Conservation (phyloP, 179 eudicot genomes). For the Carnegiea gigantea region DNA sequence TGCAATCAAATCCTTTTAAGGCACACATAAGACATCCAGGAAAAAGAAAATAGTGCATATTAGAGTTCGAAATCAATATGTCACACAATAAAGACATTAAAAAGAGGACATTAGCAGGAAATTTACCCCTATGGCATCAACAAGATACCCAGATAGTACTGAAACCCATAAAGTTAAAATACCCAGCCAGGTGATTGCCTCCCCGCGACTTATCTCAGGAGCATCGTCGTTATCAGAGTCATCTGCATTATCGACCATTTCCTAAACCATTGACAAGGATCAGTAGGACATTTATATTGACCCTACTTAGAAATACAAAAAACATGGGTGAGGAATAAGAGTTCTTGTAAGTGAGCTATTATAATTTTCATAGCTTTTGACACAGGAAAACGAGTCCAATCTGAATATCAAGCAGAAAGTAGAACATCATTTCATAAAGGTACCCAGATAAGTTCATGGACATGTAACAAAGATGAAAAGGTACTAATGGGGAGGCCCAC, state of each 20-base stretch:
- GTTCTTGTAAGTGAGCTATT: not conserved
- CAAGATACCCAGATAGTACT: conserved; percentile 84
- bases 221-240: conserved; percentile 58
- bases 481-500: not conserved
- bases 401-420: not conserved
- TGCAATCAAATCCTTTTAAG: not conserved
- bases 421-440: not conserved
- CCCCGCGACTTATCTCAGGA: conserved; percentile 76
- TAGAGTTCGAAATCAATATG: not conserved
- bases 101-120: conserved; percentile 2
- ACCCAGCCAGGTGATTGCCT: conserved; percentile 80
- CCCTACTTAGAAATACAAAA: not conserved
- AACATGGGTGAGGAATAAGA: not conserved
- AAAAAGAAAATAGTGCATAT: not conserved
- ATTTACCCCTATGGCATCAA: conserved; percentile 78
- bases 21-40: not conserved
- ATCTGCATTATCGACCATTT: conserved; percentile 36
- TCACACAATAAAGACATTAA: not conserved
- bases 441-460: not conserved
- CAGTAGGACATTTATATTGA: conserved; percentile 7
- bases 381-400: not conserved
- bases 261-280: conserved; percentile 41
- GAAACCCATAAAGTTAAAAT: conserved; percentile 90
- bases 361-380: not conserved
- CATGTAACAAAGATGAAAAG: not conserved